Percentiles rank a stretch among this genome's conserved stretches.
These are phyloP conservation scores for Triticum turgidum DNA, from an alignment of 176 grass and related monocot genomes.

Conservation along the genomic window DNA sequence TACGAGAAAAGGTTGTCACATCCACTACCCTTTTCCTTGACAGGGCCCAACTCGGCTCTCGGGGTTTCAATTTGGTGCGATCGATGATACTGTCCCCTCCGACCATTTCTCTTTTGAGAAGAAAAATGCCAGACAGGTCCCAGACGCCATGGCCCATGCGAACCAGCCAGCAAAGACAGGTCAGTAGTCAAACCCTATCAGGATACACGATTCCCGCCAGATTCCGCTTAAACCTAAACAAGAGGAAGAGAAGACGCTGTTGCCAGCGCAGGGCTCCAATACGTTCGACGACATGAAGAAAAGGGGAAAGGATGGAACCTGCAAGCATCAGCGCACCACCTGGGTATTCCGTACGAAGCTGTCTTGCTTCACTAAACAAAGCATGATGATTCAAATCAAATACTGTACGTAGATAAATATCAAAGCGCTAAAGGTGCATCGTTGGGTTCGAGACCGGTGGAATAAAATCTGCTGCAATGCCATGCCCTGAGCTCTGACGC, in stretches of 20 bases:
- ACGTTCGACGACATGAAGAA: background rate
- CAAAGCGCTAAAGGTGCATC: slow-evolving; percentile 19
- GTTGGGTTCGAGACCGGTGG: background rate
- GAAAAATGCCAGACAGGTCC: background rate
- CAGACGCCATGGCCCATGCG: background rate
- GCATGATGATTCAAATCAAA: background rate
- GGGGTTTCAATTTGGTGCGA: background rate
- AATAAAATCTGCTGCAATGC: slow-evolving; percentile 18
- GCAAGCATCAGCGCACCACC: background rate
- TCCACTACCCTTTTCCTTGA: no score
- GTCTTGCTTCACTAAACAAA: slow-evolving; percentile 18
- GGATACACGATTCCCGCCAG: background rate
- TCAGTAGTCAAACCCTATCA: background rate
- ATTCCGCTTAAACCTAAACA: background rate
- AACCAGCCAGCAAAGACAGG: background rate
- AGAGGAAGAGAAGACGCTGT: background rate
- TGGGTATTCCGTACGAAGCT: slow-evolving; percentile 17
- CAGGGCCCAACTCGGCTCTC: background rate
- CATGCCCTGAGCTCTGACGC: background rate
- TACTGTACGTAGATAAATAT: background rate
- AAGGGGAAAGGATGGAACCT: background rate
- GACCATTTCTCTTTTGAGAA: background rate
- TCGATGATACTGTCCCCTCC: slow-evolving; percentile 8
- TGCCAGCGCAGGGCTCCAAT: background rate
- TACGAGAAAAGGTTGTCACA: background rate